Evolutionary conservation across 1,284 basidiomycete species (phyloP), one percentile per base, ranked within the genome.

Genomic region (Cutaneotrichosporon dermatis): DNA sequence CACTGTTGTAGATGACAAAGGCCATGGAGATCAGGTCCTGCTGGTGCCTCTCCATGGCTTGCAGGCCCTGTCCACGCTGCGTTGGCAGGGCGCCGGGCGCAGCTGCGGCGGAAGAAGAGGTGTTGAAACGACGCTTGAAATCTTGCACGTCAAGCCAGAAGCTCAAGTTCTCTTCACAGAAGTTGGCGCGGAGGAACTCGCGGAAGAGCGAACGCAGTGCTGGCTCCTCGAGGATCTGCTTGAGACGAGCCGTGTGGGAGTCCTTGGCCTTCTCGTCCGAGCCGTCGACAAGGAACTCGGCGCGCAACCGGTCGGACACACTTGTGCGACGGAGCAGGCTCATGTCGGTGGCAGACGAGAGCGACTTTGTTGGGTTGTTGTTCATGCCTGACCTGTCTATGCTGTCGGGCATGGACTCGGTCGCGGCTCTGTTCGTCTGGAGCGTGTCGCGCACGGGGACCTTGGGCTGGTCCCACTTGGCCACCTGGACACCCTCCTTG

Each of bases 71-170:
- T 7, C 59, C 56, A n/a, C 59, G 57, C 57, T 59, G 56, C 35
- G 86, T 85, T 6, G 88, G 87, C 39, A 58, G 50, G 16, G 61
- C 62, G 37, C 66, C 65, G 0, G 74, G 74, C 3, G 84, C 83
- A 9, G 90, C 89, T 58, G 89, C 85, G 5, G 95, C 92, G 68
- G 88, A 92, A 4, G 89, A 94, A 0, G 95, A 96, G 60, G 92
- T 97, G 73, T 87, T 88, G 81, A 99, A 99, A 70, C 93, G 88
- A 68, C 89, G 85, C 81, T 93, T 94, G 81, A 99, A 96, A 74
- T 99, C 95, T 76, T 93, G 86, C 1, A 97, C 95, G 71, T 98
- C 96, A 57, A 98, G 78, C 89, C 93, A 99, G 80, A 97, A 99
- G 51, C 88, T 88, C 67, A 99, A 80, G 74, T 99, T 99, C 82